phyloP scores from a whole-genome alignment of 23 red algal species.

The Gracilaria caudata region DNA sequence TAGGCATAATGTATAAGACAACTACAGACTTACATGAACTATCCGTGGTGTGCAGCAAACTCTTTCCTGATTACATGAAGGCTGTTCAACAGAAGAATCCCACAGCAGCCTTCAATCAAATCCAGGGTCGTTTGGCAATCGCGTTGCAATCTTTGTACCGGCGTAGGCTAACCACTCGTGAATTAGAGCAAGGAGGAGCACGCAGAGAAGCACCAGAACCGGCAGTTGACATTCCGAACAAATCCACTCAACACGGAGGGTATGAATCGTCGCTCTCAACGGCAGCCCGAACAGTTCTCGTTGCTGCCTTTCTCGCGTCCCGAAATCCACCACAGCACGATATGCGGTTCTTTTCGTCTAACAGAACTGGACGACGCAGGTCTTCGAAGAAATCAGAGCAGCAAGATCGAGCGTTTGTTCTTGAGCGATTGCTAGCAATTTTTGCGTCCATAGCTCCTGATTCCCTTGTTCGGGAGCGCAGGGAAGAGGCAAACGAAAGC shows the following conservation, averaged over 20 bases:
- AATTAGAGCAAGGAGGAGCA: background rate
- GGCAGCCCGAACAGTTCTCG: slow-evolving; percentile 7
- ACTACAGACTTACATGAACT: slow-evolving; percentile 39
- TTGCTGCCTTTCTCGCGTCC: slow-evolving; percentile 48
- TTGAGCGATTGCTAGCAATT: slow-evolving; percentile 57
- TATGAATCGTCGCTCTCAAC: slow-evolving; percentile 29
- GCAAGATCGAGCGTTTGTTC: slow-evolving; percentile 20
- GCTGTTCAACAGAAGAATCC: slow-evolving; percentile 7
- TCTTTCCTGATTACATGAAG: slow-evolving; percentile 46
- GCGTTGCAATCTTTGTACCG: slow-evolving; percentile 24
- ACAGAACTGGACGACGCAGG: slow-evolving; percentile 17
- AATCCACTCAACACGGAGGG: background rate
- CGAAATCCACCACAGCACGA: slow-evolving; percentile 52
- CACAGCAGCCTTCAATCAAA: slow-evolving; percentile 45
- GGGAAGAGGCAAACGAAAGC: background rate
- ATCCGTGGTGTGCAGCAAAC: slow-evolving; percentile 27
- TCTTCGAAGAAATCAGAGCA: slow-evolving; percentile 5
- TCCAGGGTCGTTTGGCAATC: slow-evolving; percentile 22
- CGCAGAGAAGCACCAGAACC: background rate
- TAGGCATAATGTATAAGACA: slow-evolving; percentile 48
- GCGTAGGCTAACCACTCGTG: background rate
- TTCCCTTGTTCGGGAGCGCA: background rate
- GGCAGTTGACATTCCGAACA: background rate
- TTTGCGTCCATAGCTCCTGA: slow-evolving; percentile 26
- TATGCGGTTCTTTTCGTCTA: slow-evolving; percentile 41